phyloP scores from a whole-genome alignment of 2,329 filamentous ascomycete genomes.

The Colletotrichum sidae region DNA sequence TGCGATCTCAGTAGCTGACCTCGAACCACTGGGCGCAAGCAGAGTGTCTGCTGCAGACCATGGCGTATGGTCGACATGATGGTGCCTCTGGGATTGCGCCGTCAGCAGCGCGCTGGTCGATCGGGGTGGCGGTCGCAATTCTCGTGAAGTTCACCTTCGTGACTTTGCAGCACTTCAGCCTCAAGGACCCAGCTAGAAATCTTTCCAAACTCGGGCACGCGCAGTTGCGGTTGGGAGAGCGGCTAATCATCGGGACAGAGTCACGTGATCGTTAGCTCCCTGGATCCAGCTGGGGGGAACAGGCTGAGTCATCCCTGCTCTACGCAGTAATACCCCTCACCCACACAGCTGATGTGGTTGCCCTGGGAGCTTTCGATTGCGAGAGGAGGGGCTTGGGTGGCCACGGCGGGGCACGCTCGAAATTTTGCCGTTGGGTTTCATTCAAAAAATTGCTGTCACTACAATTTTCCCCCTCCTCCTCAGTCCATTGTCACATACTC shows the following conservation, averaged over 20 bases:
- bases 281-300: too few species aligned
- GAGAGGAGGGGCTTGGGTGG: conserved; percentile 25
- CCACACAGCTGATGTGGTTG: conserved; percentile 1
- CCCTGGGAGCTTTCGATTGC: conserved; percentile 26
- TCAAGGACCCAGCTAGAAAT: conserved; percentile 29
- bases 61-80: conserved; percentile 51
- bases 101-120: conserved; percentile 22
- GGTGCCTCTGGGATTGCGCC: conserved; percentile 14
- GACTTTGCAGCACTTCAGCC: neutral
- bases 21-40: conserved; percentile 45
- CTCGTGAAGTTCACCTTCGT: conserved; percentile 13
- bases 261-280: conserved; percentile 6
- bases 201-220: conserved; percentile 24
- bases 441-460: conserved; percentile 37
- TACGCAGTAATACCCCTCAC: conserved; percentile 18
- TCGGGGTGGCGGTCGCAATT: conserved; percentile 26
- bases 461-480: conserved; percentile 42
- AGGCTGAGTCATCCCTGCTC: too few species aligned
- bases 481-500: conserved; percentile 41
- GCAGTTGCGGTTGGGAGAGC: conserved; percentile 12
- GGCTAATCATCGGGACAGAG: conserved; percentile 9
- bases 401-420: conserved; percentile 30
- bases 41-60: conserved; percentile 51
- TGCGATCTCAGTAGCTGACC: conserved; percentile 45
- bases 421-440: conserved; percentile 34